Percentiles rank a stretch among this genome's conserved stretches.
phyloP scores from a whole-genome alignment of 176 grass and related monocot species.

The Chloris gayana region DNA sequence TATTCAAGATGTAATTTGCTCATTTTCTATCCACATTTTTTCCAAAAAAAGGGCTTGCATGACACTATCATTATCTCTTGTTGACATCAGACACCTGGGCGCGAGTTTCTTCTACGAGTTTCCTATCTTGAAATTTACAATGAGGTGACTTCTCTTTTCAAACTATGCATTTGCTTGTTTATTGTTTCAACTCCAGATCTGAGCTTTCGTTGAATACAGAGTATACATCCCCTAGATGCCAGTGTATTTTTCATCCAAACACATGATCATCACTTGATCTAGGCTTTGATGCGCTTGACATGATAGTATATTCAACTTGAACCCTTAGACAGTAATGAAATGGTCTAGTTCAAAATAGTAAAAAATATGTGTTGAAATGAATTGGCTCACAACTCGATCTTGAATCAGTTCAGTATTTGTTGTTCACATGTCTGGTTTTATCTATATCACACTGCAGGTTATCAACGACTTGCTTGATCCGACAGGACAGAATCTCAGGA shows the following conservation, averaged over 20 bases:
- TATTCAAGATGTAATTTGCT: conserved; percentile 90
- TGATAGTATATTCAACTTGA: conserved; percentile 13
- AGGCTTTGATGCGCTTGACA: conserved; percentile 31
- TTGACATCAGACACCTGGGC: conserved; percentile 80
- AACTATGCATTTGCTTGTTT: conserved; percentile 27
- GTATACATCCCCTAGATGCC: background rate
- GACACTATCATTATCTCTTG: conserved; percentile 45
- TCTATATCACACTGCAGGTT: conserved; percentile 62
- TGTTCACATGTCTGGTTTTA: conserved; percentile 11
- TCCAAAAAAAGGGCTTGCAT: conserved; percentile 5
- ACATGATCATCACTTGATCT: conserved; percentile 16
- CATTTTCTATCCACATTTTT: conserved; percentile 11
- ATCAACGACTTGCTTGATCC: conserved; percentile 98
- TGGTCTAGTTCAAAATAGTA: conserved; percentile 8
- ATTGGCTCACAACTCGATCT: background rate
- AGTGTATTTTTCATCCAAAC: conserved; percentile 20
- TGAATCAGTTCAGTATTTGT: conserved; percentile 1
- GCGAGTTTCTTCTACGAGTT: conserved; percentile 98
- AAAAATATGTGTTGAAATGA: conserved; percentile 24
- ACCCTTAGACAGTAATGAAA: conserved; percentile 11
- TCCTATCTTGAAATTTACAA: conserved; percentile 99
- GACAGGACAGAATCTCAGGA: conserved; percentile 93
- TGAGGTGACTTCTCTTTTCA: conserved; percentile 67
- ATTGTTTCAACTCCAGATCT: conserved; percentile 6
- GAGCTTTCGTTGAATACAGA: conserved; percentile 22